Conservation (phyloP, 306 rosid species). For the Vigna reflexopilosa region DNA sequence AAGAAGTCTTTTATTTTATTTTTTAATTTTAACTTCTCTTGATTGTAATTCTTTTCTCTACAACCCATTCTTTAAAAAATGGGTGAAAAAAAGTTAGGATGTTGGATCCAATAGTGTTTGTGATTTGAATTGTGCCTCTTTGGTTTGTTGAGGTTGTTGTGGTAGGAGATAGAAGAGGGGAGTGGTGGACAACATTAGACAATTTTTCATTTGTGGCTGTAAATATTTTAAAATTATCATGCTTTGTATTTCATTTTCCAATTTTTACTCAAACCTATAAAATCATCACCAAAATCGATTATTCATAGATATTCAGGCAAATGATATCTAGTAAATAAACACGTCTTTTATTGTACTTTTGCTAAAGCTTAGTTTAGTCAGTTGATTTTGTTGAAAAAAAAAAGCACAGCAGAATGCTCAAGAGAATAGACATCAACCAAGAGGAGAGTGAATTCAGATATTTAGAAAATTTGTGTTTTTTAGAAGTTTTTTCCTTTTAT, state of each 20-base stretch:
- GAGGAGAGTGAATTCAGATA: no score
- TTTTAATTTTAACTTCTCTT: slow-evolving; percentile 41
- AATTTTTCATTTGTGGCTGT: slow-evolving; percentile 58
- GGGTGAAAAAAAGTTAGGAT: slow-evolving; percentile 46
- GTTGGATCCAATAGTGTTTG: slow-evolving; percentile 42
- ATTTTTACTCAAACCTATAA: slow-evolving; percentile 4
- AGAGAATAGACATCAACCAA: no score
- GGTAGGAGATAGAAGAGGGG: slow-evolving; percentile 39
- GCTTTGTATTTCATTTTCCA: slow-evolving; percentile 38
- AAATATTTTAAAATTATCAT: slow-evolving; percentile 54
- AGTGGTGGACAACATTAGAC: slow-evolving; percentile 24
- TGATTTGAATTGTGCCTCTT: slow-evolving; percentile 45
- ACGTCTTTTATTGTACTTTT: no score
- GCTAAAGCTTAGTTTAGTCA: no score
- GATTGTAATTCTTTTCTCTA: slow-evolving; percentile 51
- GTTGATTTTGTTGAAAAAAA: no score
- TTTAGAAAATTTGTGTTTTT: no score
- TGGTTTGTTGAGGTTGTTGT: slow-evolving; percentile 48
- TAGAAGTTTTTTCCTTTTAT: no score
- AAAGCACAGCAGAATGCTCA: no score
- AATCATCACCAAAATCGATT: neutral
- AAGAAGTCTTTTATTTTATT: slow-evolving; percentile 21
- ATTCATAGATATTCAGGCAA: no score
- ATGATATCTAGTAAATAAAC: no score
- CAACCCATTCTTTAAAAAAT: slow-evolving; percentile 36